Conservation (phyloP, 106 monocot genomes). For the Triglochin maritima region DNA sequence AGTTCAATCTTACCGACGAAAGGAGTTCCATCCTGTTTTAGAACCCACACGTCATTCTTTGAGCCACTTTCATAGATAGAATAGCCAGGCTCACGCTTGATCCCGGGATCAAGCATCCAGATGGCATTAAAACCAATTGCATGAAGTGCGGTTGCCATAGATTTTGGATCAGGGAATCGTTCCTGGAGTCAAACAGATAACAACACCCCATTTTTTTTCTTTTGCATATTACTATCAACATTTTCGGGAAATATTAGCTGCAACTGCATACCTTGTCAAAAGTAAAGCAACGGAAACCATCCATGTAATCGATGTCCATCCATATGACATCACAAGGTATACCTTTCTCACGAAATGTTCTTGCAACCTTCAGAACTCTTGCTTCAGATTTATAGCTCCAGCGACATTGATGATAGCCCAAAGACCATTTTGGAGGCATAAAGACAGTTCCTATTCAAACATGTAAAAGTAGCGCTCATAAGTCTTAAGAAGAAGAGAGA, state of each 20-base stretch:
- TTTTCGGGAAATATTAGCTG: neutral
- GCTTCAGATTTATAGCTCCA: conserved; percentile 81
- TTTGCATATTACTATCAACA: neutral
- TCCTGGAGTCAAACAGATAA: conserved; percentile 28
- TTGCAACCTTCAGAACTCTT: conserved; percentile 82
- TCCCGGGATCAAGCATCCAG: conserved; percentile 99
- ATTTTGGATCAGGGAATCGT: conserved; percentile 86
- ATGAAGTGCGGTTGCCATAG: conserved; percentile 70
- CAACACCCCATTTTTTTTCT: neutral
- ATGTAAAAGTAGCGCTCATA: neutral
- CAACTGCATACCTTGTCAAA: conserved; percentile 61
- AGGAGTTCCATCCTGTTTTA: conserved; percentile 58
- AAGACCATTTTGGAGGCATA: conserved; percentile 99
- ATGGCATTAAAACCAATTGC: conserved; percentile 74
- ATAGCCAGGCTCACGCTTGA: conserved; percentile 82
- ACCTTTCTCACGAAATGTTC: conserved; percentile 76
- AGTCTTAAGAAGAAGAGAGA: neutral
- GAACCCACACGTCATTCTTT: conserved; percentile 62
- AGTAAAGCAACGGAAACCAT: conserved; percentile 96
- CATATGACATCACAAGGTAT: conserved; percentile 99
- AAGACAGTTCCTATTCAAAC: conserved; percentile 59
- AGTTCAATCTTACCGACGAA: conserved; percentile 51
- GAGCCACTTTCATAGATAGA: conserved; percentile 90
- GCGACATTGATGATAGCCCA: conserved; percentile 95
- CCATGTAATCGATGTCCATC: conserved; percentile 99